Percentiles rank a stretch among this genome's conserved stretches.
Conservation (phyloP, 768 basidiomycete species). For the Hygrocybe coccinea region DNA sequence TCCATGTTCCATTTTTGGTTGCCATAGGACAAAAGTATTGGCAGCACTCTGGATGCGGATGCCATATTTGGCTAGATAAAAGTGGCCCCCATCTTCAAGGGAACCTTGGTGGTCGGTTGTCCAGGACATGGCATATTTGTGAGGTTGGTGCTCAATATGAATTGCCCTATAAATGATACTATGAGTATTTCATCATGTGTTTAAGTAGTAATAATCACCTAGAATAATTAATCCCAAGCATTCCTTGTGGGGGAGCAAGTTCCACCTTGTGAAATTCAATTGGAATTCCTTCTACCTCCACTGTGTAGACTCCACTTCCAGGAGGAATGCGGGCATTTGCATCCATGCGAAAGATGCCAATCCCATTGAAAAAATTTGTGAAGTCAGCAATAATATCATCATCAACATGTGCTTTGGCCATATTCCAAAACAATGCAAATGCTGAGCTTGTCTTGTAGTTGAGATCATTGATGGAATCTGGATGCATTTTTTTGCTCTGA, state of each 20-base stretch:
- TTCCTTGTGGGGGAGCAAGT: slow-evolving; percentile 10
- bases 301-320: not conserved
- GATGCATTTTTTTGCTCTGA: not conserved
- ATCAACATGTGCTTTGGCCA: not conserved
- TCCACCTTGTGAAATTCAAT: slow-evolving; percentile 2
- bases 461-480: not conserved
- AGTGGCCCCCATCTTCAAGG: slow-evolving; percentile 12
- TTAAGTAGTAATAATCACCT: not conserved
- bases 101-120: not conserved
- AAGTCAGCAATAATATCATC: slow-evolving; percentile 1
- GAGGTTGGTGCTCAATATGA: slow-evolving; percentile 14
- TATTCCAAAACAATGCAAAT: slow-evolving; percentile 9
- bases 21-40: slow-evolving; percentile 14
- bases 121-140: slow-evolving; percentile 10
- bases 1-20: slow-evolving; percentile 14
- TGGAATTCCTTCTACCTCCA: not conserved
- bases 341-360: slow-evolving; percentile 3
- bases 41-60: slow-evolving; percentile 11
- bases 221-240: slow-evolving; percentile 10
- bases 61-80: slow-evolving; percentile 13
- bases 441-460: slow-evolving; percentile 1
- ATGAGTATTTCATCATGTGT: not conserved
- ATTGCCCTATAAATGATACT: slow-evolving; percentile 7
- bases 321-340: not conserved
- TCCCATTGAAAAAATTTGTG: not conserved